A percentile compares a stretch with the other conserved stretches of the same genome.
Conservation (phyloP, 2,329 filamentous ascomycete genomes). For the Cordyceps javanica region DNA sequence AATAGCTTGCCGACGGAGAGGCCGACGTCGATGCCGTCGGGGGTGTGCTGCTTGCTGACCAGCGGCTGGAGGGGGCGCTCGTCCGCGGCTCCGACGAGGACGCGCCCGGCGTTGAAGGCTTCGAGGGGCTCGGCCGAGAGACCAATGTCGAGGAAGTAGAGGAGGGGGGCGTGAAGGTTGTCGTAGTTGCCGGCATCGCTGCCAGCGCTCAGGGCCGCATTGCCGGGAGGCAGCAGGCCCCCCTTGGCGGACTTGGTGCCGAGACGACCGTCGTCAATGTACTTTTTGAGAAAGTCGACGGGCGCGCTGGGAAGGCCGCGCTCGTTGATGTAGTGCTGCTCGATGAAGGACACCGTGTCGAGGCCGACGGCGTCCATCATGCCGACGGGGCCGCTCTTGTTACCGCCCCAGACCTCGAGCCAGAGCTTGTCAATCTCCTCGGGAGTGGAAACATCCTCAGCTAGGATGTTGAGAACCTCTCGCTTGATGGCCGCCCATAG, state of each 20-base stretch:
- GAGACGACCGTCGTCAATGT: constrained; percentile 39
- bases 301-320: constrained; percentile 36
- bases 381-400: constrained; percentile 14
- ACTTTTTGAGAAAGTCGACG: constrained; percentile 39
- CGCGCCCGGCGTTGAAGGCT: constrained; percentile 12
- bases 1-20: constrained; percentile 31
- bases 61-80: constrained; percentile 14
- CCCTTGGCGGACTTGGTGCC: constrained; percentile 38
- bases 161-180: constrained; percentile 9
- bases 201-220: constrained; percentile 9
- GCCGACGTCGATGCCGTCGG: constrained; percentile 39
- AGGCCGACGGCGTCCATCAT: constrained; percentile 45
- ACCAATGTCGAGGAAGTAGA: constrained; percentile 26
- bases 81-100: constrained; percentile 17
- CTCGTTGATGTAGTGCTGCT: constrained; percentile 46
- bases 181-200: background rate
- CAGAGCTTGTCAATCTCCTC: constrained; percentile 45
- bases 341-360: constrained; percentile 48
- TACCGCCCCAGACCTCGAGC: constrained; percentile 26
- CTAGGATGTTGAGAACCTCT: constrained; percentile 41
- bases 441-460: constrained; percentile 42
- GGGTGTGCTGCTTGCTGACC: constrained; percentile 24
- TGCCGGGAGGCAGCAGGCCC: constrained; percentile 30
- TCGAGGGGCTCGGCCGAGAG: constrained; percentile 14
- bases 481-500: constrained; percentile 52